Percentiles rank a stretch among this genome's conserved stretches.
Conservation (phyloP, 129 eudicot genomes). For the Gnaphalium uliginosum region DNA sequence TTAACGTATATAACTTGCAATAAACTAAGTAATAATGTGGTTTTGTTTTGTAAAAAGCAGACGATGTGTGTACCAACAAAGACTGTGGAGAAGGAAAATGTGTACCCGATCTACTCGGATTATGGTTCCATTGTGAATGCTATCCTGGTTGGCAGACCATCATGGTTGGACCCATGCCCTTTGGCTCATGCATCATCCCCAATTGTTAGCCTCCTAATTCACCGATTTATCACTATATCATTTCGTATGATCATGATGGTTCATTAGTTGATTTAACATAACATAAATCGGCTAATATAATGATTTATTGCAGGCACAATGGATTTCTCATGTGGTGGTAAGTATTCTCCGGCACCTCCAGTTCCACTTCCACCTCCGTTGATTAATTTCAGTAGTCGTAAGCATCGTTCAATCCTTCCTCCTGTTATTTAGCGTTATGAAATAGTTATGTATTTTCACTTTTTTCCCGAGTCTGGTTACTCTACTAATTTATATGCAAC, state of each 20-base stretch:
- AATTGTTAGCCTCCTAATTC: slow-evolving; percentile 45
- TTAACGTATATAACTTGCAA: neutral
- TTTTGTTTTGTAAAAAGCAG: slow-evolving; percentile 13
- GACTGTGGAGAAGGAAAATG: slow-evolving; percentile 51
- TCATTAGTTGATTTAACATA: neutral
- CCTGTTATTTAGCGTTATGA: neutral
- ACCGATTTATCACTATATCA: neutral
- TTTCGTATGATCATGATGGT: neutral
- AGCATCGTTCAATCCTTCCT: neutral
- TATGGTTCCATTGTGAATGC: slow-evolving; percentile 37
- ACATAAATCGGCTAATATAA: neutral
- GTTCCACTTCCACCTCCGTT: neutral
- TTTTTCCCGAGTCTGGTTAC: neutral
- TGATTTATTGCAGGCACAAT: slow-evolving; percentile 33
- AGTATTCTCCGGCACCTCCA: slow-evolving; percentile 40
- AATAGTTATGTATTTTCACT: neutral
- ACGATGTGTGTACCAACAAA: slow-evolving; percentile 32
- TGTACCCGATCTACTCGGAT: neutral
- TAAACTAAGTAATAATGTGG: neutral
- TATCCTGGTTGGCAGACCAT: slow-evolving; percentile 48
- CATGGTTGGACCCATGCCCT: slow-evolving; percentile 36
- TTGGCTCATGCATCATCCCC: slow-evolving; percentile 50
- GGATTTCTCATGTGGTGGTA: slow-evolving; percentile 46
- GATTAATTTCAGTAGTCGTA: slow-evolving; percentile 42
- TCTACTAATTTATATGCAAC: neutral